phyloP scores from a whole-genome alignment of 345 rosid species.

The Gossypium longicalyx region DNA sequence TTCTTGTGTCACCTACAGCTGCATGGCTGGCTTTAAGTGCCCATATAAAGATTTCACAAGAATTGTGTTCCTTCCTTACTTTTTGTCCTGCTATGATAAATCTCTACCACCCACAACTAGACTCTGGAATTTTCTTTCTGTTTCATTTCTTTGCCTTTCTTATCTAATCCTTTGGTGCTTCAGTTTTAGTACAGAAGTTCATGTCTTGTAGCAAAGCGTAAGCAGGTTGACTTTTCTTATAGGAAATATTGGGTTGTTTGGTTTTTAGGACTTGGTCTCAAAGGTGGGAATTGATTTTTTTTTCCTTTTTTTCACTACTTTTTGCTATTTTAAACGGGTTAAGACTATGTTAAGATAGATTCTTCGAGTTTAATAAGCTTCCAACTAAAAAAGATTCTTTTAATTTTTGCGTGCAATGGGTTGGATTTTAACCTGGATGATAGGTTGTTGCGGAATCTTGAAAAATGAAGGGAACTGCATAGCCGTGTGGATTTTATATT shows the following conservation, averaged over 20 bases:
- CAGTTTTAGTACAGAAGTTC: slow-evolving; percentile 13
- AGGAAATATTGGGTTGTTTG: slow-evolving; percentile 12
- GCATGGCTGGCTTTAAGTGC: slow-evolving; percentile 61
- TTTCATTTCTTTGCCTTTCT: slow-evolving; percentile 11
- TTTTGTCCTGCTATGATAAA: slow-evolving; percentile 19
- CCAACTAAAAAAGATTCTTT: not conserved
- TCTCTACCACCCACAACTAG: slow-evolving; percentile 11
- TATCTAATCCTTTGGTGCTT: slow-evolving; percentile 22
- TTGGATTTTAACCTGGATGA: not conserved
- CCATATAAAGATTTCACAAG: slow-evolving; percentile 58
- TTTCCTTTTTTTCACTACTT: slow-evolving; percentile 17
- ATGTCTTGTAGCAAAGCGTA: not conserved
- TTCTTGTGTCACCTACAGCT: slow-evolving; percentile 34
- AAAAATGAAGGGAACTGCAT: not conserved
- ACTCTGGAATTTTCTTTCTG: slow-evolving; percentile 11
- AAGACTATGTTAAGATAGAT: not conserved
- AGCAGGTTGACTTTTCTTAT: not conserved
- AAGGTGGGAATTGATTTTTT: slow-evolving; percentile 30
- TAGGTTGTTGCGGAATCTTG: slow-evolving; percentile 4
- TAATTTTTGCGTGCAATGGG: not conserved
- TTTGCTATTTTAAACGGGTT: not conserved
- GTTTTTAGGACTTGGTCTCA: slow-evolving; percentile 18
- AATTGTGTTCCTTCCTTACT: slow-evolving; percentile 38
- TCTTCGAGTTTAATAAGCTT: not conserved
- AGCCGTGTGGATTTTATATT: not conserved